A percentile compares a stretch with the other conserved stretches of the same genome.
phyloP scores from a whole-genome alignment of 768 basidiomycete species.

The Mycena kentingensis region DNA sequence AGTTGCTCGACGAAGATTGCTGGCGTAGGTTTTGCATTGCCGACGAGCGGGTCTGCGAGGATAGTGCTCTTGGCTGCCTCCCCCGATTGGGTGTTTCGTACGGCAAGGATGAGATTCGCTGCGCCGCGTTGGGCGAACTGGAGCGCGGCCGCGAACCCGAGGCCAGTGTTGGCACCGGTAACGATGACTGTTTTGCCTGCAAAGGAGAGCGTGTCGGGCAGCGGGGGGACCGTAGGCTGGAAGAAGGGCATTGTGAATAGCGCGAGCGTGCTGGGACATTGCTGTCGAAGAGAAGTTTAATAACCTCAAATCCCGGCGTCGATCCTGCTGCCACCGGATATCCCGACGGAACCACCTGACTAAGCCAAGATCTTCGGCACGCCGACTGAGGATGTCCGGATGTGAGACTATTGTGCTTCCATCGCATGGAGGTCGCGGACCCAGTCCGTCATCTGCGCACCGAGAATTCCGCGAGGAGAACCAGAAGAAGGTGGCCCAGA shows the following conservation, averaged over 20 bases:
- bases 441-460: too few species aligned
- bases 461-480: too few species aligned
- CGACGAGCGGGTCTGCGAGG: constrained; percentile 21
- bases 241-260: constrained; percentile 14
- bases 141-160: constrained; percentile 17
- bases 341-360: too few species aligned
- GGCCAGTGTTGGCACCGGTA: constrained; percentile 23
- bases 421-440: too few species aligned
- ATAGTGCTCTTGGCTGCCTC: constrained; percentile 15
- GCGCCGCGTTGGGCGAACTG: constrained; percentile 21
- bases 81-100: constrained; percentile 14
- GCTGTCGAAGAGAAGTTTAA: too few species aligned
- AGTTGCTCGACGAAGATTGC: constrained; percentile 22
- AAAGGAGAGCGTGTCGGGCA: constrained; percentile 21
- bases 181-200: constrained; percentile 37
- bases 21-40: constrained; percentile 2
- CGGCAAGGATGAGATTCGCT: constrained; percentile 22
- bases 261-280: too few species aligned
- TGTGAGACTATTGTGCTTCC: too few species aligned
- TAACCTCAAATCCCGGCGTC: too few species aligned
- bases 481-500: too few species aligned
- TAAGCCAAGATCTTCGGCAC: too few species aligned
- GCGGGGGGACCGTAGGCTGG: constrained; percentile 15
- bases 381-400: too few species aligned
- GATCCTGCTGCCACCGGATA: too few species aligned